Evolutionary conservation across 2,329 filamentous ascomycete species (phyloP).

Genomic region (Aureobasidium sp.): DNA sequence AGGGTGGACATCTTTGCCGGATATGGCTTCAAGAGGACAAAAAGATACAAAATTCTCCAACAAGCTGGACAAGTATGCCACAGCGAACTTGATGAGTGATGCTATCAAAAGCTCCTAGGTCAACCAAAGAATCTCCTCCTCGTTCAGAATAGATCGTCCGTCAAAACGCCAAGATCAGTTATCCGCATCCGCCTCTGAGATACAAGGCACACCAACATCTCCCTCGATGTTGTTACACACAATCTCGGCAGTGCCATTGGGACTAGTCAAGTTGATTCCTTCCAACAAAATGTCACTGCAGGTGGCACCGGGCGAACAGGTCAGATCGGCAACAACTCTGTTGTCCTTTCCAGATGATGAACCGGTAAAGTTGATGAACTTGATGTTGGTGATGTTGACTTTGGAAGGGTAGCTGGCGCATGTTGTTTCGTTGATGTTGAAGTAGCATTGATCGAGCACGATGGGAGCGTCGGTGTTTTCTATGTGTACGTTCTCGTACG

Average conservation of each 20-base stretch:
- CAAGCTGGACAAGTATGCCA: too few species aligned
- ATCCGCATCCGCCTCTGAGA: slow-evolving; percentile 28
- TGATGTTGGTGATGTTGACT: slow-evolving; percentile 54
- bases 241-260: slow-evolving; percentile 31
- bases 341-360: slow-evolving; percentile 51
- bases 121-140: too few species aligned
- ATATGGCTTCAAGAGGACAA: too few species aligned
- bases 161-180: too few species aligned
- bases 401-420: slow-evolving; percentile 49
- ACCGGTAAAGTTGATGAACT: slow-evolving; percentile 53
- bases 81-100: too few species aligned
- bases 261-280: slow-evolving; percentile 49
- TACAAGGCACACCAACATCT: slow-evolving; percentile 29
- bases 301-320: slow-evolving; percentile 51
- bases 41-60: too few species aligned
- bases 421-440: slow-evolving; percentile 47
- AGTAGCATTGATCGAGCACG: slow-evolving; percentile 57
- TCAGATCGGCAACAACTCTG: slow-evolving; percentile 48
- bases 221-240: slow-evolving; percentile 15
- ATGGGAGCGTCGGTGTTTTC: slow-evolving; percentile 53
- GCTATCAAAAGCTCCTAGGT: too few species aligned
- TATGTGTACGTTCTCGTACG: slow-evolving; percentile 54
- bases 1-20: too few species aligned
- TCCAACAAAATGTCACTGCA: slow-evolving; percentile 51
- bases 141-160: too few species aligned